Conservation (phyloP, 805 yeast genomes). For the Brettanomyces nanus region DNA sequence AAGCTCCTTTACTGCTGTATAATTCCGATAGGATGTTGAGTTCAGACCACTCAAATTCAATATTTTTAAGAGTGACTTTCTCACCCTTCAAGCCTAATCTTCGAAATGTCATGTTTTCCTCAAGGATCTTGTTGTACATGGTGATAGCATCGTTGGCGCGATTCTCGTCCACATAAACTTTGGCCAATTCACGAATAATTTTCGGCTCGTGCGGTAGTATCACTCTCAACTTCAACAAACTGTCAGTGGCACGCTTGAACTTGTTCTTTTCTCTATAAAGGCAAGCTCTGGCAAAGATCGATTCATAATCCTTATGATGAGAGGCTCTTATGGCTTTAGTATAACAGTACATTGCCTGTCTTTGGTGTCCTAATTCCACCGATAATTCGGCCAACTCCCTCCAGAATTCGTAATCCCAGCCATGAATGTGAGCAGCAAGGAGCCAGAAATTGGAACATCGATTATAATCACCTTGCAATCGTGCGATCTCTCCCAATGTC, state of each 20-base stretch:
- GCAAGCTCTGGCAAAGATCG: conserved; percentile 56
- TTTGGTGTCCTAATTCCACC: conserved; percentile 53
- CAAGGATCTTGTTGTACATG: conserved; percentile 56
- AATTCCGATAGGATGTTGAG: conserved; percentile 78
- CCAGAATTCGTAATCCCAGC: conserved; percentile 75
- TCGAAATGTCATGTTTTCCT: conserved; percentile 44
- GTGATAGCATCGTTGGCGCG: conserved; percentile 69
- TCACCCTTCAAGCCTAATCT: conserved; percentile 13
- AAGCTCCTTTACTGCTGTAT: conserved; percentile 60
- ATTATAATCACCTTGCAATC: conserved; percentile 53
- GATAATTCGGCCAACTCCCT: conserved; percentile 64
- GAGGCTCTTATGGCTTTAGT: conserved; percentile 48
- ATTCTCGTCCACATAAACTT: conserved; percentile 41
- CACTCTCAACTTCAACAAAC: conserved; percentile 51
- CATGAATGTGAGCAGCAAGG: conserved; percentile 69
- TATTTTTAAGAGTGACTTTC: conserved; percentile 21
- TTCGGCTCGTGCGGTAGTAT: conserved; percentile 51
- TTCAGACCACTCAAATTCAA: conserved; percentile 80
- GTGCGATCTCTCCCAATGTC: conserved; percentile 78
- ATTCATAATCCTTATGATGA: conserved; percentile 39
- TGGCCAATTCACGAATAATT: conserved; percentile 54
- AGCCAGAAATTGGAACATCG: conserved; percentile 79
- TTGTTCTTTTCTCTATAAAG: conserved; percentile 61
- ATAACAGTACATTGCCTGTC: conserved; percentile 77
- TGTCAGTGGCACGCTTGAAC: conserved; percentile 65